phyloP scores from a whole-genome alignment of 495 filamentous ascomycete species.

The Hypoxylon trugodes region DNA sequence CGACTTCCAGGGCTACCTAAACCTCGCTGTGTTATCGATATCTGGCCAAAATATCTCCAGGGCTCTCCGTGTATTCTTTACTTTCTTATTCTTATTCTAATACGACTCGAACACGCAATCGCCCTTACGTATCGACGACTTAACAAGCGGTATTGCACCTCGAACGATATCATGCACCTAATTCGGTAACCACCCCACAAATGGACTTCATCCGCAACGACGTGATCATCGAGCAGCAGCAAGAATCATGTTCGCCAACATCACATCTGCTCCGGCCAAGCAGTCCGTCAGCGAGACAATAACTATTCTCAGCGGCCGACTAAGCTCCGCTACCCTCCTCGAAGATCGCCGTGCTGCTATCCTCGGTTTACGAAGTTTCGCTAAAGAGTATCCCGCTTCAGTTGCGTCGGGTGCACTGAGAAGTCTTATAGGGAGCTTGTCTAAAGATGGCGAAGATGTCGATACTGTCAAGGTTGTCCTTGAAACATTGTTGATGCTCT shows the following conservation, averaged over 20 bases:
- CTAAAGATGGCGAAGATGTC: conserved; percentile 91
- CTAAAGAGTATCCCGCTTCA: conserved; percentile 92
- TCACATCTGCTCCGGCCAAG: conserved; percentile 90
- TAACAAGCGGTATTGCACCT: no score
- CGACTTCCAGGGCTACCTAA: no score
- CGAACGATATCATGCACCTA: conserved; percentile 36
- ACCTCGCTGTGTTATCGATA: conserved; percentile 1
- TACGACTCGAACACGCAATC: no score
- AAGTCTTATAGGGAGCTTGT: conserved; percentile 83
- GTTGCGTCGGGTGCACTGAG: conserved; percentile 92
- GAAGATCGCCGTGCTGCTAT: conserved; percentile 95
- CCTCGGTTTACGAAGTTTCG: conserved; percentile 91
- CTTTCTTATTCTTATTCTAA: background rate
- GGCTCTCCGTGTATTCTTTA: background rate
- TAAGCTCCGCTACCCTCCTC: conserved; percentile 85
- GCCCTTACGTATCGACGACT: no score
- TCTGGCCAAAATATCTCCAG: conserved; percentile 8
- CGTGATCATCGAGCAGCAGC: conserved; percentile 29
- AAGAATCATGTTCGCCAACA: conserved; percentile 77
- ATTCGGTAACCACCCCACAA: conserved; percentile 40
- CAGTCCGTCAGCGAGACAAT: conserved; percentile 96
- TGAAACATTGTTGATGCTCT: conserved; percentile 94
- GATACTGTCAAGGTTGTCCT: conserved; percentile 94
- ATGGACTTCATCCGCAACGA: conserved; percentile 45
- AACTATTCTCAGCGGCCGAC: conserved; percentile 81